Conservation (phyloP, 164 flowering plant genomes). For the Nymphaea colorata region DNA sequence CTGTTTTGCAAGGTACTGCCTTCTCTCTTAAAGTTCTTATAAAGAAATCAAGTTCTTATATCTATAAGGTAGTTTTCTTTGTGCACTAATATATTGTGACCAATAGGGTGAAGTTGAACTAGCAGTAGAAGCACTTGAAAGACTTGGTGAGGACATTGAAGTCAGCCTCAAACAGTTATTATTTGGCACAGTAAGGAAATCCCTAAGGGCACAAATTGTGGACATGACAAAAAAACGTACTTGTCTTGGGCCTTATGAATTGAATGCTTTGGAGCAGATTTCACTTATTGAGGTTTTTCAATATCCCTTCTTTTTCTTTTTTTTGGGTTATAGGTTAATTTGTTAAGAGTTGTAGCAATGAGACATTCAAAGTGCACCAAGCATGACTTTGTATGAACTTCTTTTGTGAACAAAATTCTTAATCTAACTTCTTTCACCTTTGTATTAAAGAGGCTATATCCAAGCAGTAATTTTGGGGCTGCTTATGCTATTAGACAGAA, state of each 20-base stretch:
- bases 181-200: conserved; percentile 76
- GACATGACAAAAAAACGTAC: conserved; percentile 63
- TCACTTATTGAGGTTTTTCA: conserved; percentile 69
- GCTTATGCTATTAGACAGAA: conserved; percentile 37
- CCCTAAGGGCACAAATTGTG: conserved; percentile 65
- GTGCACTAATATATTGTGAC: conserved; percentile 14
- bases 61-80: not conserved
- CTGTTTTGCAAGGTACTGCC: conserved; percentile 69
- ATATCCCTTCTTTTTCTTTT: not conserved
- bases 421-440: not conserved
- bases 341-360: no score
- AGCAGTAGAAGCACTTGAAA: conserved; percentile 81
- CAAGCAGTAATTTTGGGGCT: conserved; percentile 80
- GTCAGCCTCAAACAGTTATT: conserved; percentile 55
- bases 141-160: conserved; percentile 94
- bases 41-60: not conserved
- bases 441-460: conserved; percentile 66
- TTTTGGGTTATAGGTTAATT: not conserved
- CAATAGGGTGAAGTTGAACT: conserved; percentile 79
- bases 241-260: conserved; percentile 58
- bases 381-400: no score
- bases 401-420: no score
- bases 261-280: conserved; percentile 52
- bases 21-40: not conserved
- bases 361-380: no score